Evolutionary conservation across 805 yeast species (phyloP).

Genomic region (Nakazawaea ishiwadae): DNA sequence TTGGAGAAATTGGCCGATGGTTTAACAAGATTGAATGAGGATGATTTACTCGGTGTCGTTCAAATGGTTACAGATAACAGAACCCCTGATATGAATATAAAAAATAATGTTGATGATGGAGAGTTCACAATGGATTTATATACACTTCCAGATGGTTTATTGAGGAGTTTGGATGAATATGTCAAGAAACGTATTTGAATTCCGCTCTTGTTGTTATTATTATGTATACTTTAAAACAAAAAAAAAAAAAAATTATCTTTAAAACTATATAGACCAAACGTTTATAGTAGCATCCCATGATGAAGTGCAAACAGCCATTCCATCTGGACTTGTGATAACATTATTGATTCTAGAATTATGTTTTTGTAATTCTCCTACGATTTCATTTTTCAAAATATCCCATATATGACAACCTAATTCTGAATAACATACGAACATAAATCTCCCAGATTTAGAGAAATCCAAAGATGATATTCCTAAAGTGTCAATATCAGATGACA

Average conservation of each 20-base stretch:
- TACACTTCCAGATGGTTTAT: slow-evolving; percentile 85
- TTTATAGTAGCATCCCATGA: slow-evolving; percentile 77
- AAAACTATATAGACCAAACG: slow-evolving; percentile 44
- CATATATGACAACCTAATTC: slow-evolving; percentile 73
- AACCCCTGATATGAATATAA: slow-evolving; percentile 91
- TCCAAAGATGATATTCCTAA: slow-evolving; percentile 74
- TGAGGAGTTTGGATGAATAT: slow-evolving; percentile 92
- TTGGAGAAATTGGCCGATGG: slow-evolving; percentile 89
- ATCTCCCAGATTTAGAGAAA: slow-evolving; percentile 68
- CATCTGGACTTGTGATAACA: slow-evolving; percentile 67
- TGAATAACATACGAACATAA: slow-evolving; percentile 70
- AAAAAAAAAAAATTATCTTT: too few relatives aligned
- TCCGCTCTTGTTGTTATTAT: slow-evolving; percentile 18
- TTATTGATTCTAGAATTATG: slow-evolving; percentile 59
- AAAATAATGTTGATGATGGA: slow-evolving; percentile 93
- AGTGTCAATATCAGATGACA: slow-evolving; percentile 33
- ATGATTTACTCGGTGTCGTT: slow-evolving; percentile 88
- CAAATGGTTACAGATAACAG: slow-evolving; percentile 97
- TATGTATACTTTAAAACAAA: neutral
- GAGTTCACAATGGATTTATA: slow-evolving; percentile 95
- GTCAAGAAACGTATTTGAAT: slow-evolving; percentile 58
- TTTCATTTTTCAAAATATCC: slow-evolving; percentile 65
- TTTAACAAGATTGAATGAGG: slow-evolving; percentile 82
- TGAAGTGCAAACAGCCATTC: slow-evolving; percentile 70
- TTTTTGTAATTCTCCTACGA: slow-evolving; percentile 55